These are phyloP conservation scores for Marasmius fiardii DNA, from an alignment of 1,284 basidiomycete species.

Conservation along the genomic window DNA sequence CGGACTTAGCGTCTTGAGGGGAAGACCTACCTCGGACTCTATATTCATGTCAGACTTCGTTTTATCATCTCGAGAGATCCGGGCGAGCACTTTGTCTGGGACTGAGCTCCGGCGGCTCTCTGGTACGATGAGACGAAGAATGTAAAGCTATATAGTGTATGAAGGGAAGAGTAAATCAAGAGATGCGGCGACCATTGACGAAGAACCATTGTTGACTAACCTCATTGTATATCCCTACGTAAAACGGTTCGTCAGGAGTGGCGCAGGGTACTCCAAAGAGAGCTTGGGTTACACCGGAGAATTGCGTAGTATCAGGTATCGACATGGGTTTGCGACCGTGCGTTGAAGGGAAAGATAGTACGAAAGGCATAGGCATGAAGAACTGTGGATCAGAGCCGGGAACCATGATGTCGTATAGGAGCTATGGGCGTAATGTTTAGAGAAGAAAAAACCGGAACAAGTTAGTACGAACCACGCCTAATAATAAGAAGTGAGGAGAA, in stretches of 20 bases:
- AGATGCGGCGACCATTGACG: neutral
- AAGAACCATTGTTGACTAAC: slow-evolving; percentile 7
- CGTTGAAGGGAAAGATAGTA: slow-evolving; percentile 15
- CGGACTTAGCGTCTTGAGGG: neutral
- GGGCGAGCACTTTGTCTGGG: slow-evolving; percentile 19
- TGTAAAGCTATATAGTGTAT: slow-evolving; percentile 15
- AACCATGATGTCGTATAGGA: neutral
- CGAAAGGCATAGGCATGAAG: slow-evolving; percentile 18
- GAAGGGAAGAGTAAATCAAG: neutral
- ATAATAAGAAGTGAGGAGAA: neutral
- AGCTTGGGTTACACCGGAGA: slow-evolving; percentile 17
- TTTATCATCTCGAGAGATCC: slow-evolving; percentile 20
- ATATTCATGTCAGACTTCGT: slow-evolving; percentile 21
- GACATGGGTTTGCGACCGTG: slow-evolving; percentile 19
- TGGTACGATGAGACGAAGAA: slow-evolving; percentile 17
- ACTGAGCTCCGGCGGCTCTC: slow-evolving; percentile 8
- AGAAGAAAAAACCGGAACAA: neutral
- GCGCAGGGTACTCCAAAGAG: slow-evolving; percentile 20
- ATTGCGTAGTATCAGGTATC: slow-evolving; percentile 23
- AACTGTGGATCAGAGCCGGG: slow-evolving; percentile 9
- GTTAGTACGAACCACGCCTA: neutral
- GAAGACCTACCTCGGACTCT: slow-evolving; percentile 19
- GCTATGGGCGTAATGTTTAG: neutral
- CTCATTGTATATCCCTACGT: slow-evolving; percentile 19
- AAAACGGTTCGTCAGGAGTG: slow-evolving; percentile 18